Evolutionary conservation across 1,139 yeast species (phyloP).

Genomic region (Suhomyces choctaworum): DNA sequence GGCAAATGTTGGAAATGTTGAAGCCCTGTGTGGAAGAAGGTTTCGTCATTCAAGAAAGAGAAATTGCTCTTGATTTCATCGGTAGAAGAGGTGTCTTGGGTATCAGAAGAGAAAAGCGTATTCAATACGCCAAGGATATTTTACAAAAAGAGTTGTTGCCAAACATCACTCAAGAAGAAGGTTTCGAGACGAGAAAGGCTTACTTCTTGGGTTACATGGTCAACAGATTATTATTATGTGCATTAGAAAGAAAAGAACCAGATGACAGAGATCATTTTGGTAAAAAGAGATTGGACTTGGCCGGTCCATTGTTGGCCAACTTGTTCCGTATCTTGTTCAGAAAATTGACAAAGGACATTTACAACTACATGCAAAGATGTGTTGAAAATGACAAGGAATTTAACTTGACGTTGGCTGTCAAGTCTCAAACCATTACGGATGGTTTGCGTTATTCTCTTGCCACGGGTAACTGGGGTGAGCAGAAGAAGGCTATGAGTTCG

Average conservation of each 20-base stretch:
- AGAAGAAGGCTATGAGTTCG: conserved; percentile 97
- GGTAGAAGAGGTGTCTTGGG: conserved; percentile 98
- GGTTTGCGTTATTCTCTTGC: conserved; percentile 97
- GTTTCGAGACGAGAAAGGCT: conserved; percentile 95
- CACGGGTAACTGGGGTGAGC: conserved; percentile 99
- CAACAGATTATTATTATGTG: conserved; percentile 89
- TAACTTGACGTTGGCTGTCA: conserved; percentile 93
- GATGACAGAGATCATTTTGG: conserved; percentile 99
- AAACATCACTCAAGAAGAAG: conserved; percentile 96
- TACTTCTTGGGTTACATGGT: conserved; percentile 98
- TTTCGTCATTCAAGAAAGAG: conserved; percentile 95
- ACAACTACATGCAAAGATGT: conserved; percentile 98
- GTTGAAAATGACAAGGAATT: conserved; percentile 97
- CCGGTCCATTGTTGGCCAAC: conserved; percentile 95
- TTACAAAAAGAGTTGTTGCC: conserved; percentile 95
- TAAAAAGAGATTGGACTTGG: conserved; percentile 94
- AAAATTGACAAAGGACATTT: conserved; percentile 90
- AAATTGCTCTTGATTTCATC: conserved; percentile 94
- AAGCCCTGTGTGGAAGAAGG: conserved; percentile 99
- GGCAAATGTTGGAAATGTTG: conserved; percentile 99
- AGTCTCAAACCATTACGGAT: conserved; percentile 94
- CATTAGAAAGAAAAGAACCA: conserved; percentile 94
- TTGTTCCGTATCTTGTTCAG: conserved; percentile 92
- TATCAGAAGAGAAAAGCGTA: conserved; percentile 95
- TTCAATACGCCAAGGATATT: conserved; percentile 95